Percentiles rank a stretch among this genome's conserved stretches.
Conservation (phyloP, 2,329 filamentous ascomycete species). For the Gnomoniopsis sp. region DNA sequence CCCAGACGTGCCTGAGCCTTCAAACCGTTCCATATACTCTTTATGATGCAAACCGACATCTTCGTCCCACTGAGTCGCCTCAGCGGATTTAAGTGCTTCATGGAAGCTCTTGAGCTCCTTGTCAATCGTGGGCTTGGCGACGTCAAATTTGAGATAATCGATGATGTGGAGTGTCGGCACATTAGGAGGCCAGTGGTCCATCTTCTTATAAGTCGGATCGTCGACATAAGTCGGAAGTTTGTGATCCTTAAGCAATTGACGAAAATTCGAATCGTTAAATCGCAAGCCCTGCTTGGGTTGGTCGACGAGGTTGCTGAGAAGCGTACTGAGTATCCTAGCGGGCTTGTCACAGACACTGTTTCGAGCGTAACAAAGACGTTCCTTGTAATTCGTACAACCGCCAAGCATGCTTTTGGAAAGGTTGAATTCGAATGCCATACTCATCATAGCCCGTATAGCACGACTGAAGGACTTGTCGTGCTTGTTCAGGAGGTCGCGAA, state of each 20-base stretch:
- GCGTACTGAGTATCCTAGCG: constrained; percentile 47
- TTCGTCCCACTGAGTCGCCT: constrained; percentile 31
- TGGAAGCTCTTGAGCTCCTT: constrained; percentile 33
- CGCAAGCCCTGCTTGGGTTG: constrained; percentile 52
- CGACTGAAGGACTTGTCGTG: constrained; percentile 19
- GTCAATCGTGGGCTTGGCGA: constrained; percentile 42
- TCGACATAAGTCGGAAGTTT: constrained; percentile 20
- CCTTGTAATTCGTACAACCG: constrained; percentile 60
- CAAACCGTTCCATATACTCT: not conserved
- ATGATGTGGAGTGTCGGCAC: constrained; percentile 47
- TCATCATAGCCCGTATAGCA: constrained; percentile 45
- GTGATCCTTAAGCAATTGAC: constrained; percentile 30
- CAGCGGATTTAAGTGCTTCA: constrained; percentile 19
- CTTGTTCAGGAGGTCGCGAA: constrained; percentile 38
- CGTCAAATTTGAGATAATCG: constrained; percentile 57
- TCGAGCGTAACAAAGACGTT: constrained; percentile 58
- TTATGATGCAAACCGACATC: constrained; percentile 32
- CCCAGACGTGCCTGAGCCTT: constrained; percentile 25
- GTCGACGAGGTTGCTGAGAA: constrained; percentile 55
- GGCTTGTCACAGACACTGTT: constrained; percentile 43
- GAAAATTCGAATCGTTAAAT: constrained; percentile 43
- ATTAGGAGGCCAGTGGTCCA: constrained; percentile 26
- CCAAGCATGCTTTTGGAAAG: constrained; percentile 58
- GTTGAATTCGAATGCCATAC: constrained; percentile 54
- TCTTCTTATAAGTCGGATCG: constrained; percentile 44